Conservation (phyloP, 2,329 filamentous ascomycete genomes). For the Pseudogymnoascus sp. region DNA sequence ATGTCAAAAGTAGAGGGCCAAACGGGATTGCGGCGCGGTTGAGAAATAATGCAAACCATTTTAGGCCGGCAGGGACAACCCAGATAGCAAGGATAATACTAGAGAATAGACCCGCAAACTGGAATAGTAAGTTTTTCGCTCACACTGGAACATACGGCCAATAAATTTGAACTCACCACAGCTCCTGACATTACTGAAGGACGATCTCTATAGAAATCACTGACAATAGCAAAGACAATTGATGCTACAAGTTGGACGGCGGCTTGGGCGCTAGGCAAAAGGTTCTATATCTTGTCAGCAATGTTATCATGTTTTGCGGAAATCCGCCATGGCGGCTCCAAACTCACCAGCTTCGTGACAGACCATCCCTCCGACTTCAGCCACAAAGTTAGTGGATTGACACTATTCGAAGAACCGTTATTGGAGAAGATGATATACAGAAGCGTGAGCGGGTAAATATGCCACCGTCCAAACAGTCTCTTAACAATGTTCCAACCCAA, state of each 20-base stretch:
- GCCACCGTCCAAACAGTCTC: too few species aligned
- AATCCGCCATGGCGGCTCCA: neutral
- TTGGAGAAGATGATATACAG: too few species aligned
- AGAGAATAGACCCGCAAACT: neutral
- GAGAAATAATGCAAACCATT: neutral
- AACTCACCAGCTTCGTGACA: neutral
- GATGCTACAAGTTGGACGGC: neutral
- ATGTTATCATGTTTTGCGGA: neutral
- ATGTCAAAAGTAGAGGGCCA: conserved; percentile 27
- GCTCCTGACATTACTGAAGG: neutral
- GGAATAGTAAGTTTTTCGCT: neutral
- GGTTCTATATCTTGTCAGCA: neutral
- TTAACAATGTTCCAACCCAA: neutral
- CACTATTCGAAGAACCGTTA: neutral
- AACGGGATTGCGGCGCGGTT: neutral
- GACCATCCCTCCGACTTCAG: neutral
- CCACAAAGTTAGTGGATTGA: neutral
- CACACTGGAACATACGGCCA: neutral
- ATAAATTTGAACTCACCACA: neutral
- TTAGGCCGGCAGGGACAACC: neutral
- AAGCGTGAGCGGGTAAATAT: too few species aligned
- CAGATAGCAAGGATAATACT: conserved; percentile 1
- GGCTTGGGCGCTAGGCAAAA: neutral
- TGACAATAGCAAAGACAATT: neutral
- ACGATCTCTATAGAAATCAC: neutral